phyloP scores from a whole-genome alignment of 495 filamentous ascomycete genomes.

The Neurospora sp. region DNA sequence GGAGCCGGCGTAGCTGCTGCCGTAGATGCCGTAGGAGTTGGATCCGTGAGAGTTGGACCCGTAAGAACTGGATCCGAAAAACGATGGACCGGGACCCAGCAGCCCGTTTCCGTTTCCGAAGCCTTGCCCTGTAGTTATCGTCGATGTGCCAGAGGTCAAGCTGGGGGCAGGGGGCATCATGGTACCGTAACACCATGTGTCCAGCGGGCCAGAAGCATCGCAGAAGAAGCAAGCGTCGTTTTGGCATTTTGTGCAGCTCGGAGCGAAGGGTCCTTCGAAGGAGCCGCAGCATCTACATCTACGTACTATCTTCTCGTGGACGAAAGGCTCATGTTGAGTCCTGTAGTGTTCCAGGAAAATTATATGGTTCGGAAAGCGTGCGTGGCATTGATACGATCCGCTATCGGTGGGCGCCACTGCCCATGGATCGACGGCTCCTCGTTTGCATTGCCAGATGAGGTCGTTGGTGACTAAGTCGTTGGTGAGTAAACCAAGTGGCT shows the following conservation, averaged over 20 bases:
- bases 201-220: neutral
- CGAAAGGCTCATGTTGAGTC: neutral
- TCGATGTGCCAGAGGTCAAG: neutral
- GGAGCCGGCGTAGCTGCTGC: neutral
- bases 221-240: neutral
- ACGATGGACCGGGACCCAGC: neutral
- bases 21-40: neutral
- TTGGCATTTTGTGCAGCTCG: neutral
- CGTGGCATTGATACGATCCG: neutral
- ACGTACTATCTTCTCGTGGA: neutral
- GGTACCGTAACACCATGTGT: neutral
- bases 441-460: neutral
- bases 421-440: neutral
- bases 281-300: neutral
- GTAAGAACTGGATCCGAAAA: neutral
- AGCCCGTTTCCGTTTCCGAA: neutral
- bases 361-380: neutral
- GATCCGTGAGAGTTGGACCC: neutral
- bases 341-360: neutral
- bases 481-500: neutral
- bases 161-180: neutral
- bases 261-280: neutral
- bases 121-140: neutral
- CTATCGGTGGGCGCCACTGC: neutral
- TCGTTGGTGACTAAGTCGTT: neutral